Percentiles rank a stretch among this genome's conserved stretches.
phyloP scores from a whole-genome alignment of 306 rosid species.

The Senna tora region DNA sequence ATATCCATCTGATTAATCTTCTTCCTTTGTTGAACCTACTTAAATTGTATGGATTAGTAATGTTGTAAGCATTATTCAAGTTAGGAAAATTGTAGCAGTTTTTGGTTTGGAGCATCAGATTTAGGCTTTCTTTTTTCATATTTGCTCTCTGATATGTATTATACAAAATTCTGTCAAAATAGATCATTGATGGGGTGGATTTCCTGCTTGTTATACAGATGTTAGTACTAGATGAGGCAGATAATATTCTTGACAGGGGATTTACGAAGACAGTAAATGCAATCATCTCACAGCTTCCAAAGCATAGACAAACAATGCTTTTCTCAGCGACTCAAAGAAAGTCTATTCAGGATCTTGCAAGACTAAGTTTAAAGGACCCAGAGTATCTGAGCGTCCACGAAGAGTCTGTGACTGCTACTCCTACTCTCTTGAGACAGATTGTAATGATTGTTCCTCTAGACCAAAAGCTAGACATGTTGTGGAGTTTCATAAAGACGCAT shows the following conservation, averaged over 20 bases:
- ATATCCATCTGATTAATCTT: background rate
- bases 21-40: background rate
- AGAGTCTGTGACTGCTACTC: constrained; percentile 84
- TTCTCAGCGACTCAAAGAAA: constrained; percentile 96
- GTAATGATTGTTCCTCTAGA: constrained; percentile 79
- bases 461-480: constrained; percentile 80
- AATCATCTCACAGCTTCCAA: constrained; percentile 86
- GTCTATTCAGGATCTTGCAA: constrained; percentile 84
- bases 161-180: constrained; percentile 11
- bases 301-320: constrained; percentile 82
- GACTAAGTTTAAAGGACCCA: constrained; percentile 96
- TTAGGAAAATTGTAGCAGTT: constrained; percentile 7
- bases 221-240: constrained; percentile 95
- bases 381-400: constrained; percentile 93
- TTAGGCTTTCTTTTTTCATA: background rate
- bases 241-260: constrained; percentile 81
- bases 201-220: constrained; percentile 65
- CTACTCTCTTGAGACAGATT: constrained; percentile 72
- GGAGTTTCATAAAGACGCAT: constrained; percentile 93
- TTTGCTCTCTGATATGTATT: background rate
- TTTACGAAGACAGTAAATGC: constrained; percentile 81
- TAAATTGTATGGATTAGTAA: background rate
- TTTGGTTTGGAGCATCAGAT: constrained; percentile 1
- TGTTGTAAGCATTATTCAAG: background rate
- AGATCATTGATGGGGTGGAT: constrained; percentile 44